Evolutionary conservation across 1,284 basidiomycete genomes (phyloP).

Genomic region (Moniliella sp.): DNA sequence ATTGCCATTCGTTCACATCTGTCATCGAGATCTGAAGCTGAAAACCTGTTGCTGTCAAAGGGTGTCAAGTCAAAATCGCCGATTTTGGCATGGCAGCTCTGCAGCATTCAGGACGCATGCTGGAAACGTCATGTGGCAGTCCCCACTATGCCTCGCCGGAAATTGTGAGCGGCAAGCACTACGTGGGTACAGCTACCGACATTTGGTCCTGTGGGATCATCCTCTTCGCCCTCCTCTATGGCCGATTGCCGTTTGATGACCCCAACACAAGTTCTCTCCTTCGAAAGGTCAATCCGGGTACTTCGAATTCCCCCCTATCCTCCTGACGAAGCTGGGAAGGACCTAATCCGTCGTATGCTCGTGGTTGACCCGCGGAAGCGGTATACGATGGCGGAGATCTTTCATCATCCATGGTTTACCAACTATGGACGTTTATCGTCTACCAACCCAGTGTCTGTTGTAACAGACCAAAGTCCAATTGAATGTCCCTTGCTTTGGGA

Average conservation of each 20-base stretch:
- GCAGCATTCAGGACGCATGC: constrained; percentile 45
- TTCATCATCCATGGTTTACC: constrained; percentile 71
- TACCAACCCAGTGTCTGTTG: constrained; percentile 19
- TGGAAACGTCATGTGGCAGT: constrained; percentile 87
- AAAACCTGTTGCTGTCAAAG: constrained; percentile 44
- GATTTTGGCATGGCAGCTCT: constrained; percentile 99
- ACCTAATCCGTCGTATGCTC: constrained; percentile 70
- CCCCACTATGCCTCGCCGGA: constrained; percentile 97
- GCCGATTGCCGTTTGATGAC: constrained; percentile 82
- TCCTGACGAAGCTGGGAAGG: constrained; percentile 46
- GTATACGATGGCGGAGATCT: constrained; percentile 70
- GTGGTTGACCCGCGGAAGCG: constrained; percentile 57
- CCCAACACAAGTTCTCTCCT: constrained; percentile 54
- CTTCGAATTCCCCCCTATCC: constrained; percentile 67
- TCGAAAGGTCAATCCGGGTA: constrained; percentile 60
- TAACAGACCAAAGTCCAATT: constrained; percentile 32
- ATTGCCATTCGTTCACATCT: constrained; percentile 89
- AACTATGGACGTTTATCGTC: constrained; percentile 37
- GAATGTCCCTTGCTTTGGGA: constrained; percentile 16
- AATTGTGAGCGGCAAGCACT: constrained; percentile 66
- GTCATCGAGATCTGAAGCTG: constrained; percentile 94
- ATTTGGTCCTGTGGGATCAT: constrained; percentile 98
- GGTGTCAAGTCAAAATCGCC: constrained; percentile 50
- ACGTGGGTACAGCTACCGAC: constrained; percentile 71
- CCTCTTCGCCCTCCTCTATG: constrained; percentile 73